A percentile compares a stretch with the other conserved stretches of the same genome.
phyloP scores from a whole-genome alignment of 2,329 filamentous ascomycete species.

The Lachnellula willkommii region DNA sequence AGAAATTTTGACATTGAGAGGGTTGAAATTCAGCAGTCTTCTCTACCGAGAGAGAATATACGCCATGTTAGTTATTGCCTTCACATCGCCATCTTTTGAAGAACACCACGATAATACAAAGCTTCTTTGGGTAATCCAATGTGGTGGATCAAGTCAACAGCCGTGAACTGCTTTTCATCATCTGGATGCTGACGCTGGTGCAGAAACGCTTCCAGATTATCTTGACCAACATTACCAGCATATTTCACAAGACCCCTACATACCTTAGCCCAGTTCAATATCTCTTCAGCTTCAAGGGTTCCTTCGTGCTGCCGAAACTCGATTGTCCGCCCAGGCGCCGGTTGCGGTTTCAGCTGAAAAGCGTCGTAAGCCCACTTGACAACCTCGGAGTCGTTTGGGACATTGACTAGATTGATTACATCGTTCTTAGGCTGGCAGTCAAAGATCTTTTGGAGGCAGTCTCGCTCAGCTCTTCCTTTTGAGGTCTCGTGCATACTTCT shows the following conservation, averaged over 20 bases:
- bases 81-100: too few species aligned
- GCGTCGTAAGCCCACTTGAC: neutral
- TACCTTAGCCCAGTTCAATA: slow-evolving; percentile 10
- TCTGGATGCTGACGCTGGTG: neutral
- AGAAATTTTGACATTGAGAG: too few species aligned
- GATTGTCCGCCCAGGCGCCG: slow-evolving; percentile 5
- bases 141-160: neutral
- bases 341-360: neutral
- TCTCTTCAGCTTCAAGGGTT: slow-evolving; percentile 1
- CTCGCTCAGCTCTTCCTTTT: neutral
- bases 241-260: slow-evolving; percentile 5
- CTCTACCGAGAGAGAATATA: too few species aligned
- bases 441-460: neutral
- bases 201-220: neutral
- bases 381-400: neutral
- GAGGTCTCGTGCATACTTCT: neutral
- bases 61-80: too few species aligned
- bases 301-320: slow-evolving; percentile 22
- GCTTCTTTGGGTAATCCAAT: neutral
- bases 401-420: neutral
- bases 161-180: neutral
- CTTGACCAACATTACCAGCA: neutral
- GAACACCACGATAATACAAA: too few species aligned
- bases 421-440: neutral
- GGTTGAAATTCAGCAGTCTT: too few species aligned